Evolutionary conservation across 1,139 yeast species (phyloP).

Genomic region (Scheffersomyces lignicola): DNA sequence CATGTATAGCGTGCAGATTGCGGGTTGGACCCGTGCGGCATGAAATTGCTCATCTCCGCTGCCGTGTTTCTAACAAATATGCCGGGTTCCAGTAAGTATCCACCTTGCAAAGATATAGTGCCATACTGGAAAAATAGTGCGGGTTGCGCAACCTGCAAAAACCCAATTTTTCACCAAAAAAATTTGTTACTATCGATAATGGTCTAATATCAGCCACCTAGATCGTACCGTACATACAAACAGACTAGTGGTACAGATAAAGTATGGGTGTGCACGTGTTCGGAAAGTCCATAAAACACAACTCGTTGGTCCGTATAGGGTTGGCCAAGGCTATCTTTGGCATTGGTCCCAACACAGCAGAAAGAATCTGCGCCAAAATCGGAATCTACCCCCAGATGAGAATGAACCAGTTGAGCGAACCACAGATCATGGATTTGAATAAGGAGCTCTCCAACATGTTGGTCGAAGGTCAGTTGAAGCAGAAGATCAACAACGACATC

Average conservation of each 20-base stretch:
- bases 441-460: slow-evolving; percentile 83
- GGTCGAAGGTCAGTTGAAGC: slow-evolving; percentile 83
- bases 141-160: no score
- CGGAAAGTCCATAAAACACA: slow-evolving; percentile 68
- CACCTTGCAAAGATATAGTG: no score
- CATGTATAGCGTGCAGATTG: slow-evolving; percentile 61
- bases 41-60: slow-evolving; percentile 21
- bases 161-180: no score
- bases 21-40: slow-evolving; percentile 38
- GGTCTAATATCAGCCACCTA: no score
- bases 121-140: no score
- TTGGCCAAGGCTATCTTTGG: slow-evolving; percentile 84
- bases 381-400: slow-evolving; percentile 93
- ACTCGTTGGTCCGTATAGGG: slow-evolving; percentile 57
- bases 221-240: no score
- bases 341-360: slow-evolving; percentile 74
- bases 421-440: slow-evolving; percentile 80
- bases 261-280: slow-evolving; percentile 73
- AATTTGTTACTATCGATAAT: no score
- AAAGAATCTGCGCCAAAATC: slow-evolving; percentile 76
- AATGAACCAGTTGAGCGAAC: slow-evolving; percentile 89
- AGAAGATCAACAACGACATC: slow-evolving; percentile 77
- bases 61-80: no score
- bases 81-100: no score
- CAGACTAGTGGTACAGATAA: slow-evolving; percentile 8